phyloP scores from a whole-genome alignment of 2,329 filamentous ascomycete genomes.

The Cladorrhinum sp. region DNA sequence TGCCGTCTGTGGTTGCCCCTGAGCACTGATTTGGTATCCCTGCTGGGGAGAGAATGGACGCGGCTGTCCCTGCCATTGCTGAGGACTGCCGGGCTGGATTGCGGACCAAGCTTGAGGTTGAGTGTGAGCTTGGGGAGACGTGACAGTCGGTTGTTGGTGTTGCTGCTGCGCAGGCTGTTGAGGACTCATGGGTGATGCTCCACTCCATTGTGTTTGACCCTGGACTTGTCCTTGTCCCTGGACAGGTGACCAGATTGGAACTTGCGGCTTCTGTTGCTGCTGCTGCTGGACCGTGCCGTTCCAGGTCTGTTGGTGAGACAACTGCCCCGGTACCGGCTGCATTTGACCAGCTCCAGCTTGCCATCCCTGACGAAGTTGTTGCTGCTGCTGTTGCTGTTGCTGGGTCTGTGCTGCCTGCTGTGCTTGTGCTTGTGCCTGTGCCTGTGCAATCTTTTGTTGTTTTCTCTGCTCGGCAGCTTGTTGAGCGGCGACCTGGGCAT shows the following conservation, averaged over 20 bases:
- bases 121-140: neutral
- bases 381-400: neutral
- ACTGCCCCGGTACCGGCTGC: too few species aligned
- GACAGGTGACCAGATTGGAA: neutral
- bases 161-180: neutral
- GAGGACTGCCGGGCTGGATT: neutral
- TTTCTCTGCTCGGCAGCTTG: slow-evolving; percentile 16
- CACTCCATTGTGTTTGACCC: neutral
- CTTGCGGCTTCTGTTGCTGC: too few species aligned
- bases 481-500: slow-evolving; percentile 16
- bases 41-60: neutral
- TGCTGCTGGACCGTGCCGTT: too few species aligned
- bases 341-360: neutral
- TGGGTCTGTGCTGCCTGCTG: neutral
- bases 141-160: neutral
- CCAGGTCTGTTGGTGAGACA: too few species aligned
- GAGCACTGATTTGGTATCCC: neutral
- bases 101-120: neutral
- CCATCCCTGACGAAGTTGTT: neutral
- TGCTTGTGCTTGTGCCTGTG: neutral
- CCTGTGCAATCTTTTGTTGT: slow-evolving; percentile 7
- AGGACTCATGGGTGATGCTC: neutral
- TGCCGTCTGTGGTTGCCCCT: neutral
- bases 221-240: neutral
- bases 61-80: neutral